Percentiles rank a stretch among this genome's conserved stretches.
Evolutionary conservation across 306 rosid species (phyloP).

Genomic region (Gastrolobium bilobum): DNA sequence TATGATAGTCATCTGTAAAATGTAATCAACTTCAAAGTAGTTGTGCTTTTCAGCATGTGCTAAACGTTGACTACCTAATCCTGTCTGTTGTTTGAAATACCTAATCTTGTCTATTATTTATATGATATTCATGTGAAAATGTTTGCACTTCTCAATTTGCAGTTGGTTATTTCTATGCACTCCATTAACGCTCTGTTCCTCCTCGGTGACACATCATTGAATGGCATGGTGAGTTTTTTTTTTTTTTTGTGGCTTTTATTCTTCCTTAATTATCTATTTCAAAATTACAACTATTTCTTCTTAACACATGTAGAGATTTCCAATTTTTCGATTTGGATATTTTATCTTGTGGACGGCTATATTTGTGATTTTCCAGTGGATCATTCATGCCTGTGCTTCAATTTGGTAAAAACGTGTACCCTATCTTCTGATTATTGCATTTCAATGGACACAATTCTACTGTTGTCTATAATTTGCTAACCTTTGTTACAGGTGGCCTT

Average conservation of each 20-base stretch:
- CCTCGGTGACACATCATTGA: constrained; percentile 79
- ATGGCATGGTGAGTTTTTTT: constrained; percentile 73
- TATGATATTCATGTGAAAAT: constrained; percentile 23
- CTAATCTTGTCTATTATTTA: not conserved
- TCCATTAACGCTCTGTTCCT: constrained; percentile 83
- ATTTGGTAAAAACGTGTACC: constrained; percentile 60
- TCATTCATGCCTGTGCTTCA: constrained; percentile 69
- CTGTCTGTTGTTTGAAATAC: constrained; percentile 9
- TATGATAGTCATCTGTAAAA: constrained; percentile 20
- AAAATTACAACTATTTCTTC: constrained; percentile 36
- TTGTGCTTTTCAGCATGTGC: not conserved
- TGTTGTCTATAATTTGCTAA: constrained; percentile 18
- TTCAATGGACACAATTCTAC: not conserved
- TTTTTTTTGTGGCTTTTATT: not conserved
- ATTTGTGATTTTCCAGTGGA: constrained; percentile 86
- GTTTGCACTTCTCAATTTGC: constrained; percentile 50
- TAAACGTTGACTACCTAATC: constrained; percentile 1
- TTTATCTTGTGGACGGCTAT: constrained; percentile 80
- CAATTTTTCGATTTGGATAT: constrained; percentile 84
- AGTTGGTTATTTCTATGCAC: constrained; percentile 83
- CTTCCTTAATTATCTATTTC: constrained; percentile 6
- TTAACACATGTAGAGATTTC: constrained; percentile 78
- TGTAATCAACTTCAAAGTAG: constrained; percentile 6
- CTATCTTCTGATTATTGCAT: constrained; percentile 35
- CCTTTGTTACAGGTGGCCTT: constrained; percentile 86